A percentile compares a stretch with the other conserved stretches of the same genome.
These are phyloP conservation scores for Agaricales sp. DNA, from an alignment of 1,284 basidiomycete genomes.

Conservation along the genomic window DNA sequence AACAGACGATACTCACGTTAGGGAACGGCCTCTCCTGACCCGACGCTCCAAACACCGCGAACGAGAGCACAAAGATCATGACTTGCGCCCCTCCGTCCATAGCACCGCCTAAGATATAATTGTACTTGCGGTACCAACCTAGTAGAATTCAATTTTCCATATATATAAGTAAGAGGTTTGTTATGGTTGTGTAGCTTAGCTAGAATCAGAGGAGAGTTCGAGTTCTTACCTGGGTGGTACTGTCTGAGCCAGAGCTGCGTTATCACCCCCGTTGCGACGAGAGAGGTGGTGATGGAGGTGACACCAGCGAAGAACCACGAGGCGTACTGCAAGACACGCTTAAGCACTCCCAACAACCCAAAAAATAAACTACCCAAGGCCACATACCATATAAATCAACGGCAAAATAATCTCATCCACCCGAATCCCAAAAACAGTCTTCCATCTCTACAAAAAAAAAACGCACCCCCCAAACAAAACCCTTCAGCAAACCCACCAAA, in stretches of 20 bases:
- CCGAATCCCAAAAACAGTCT: slow-evolving; percentile 36
- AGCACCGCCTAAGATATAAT: slow-evolving; percentile 58
- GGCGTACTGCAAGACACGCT: slow-evolving; percentile 25
- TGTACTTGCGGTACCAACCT: slow-evolving; percentile 49
- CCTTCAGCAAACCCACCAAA: not conserved
- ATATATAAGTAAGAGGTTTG: no score
- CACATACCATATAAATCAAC: slow-evolving; percentile 38
- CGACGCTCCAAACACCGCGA: slow-evolving; percentile 58
- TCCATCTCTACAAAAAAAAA: slow-evolving; percentile 29
- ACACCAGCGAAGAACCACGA: slow-evolving; percentile 35
- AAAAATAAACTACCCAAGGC: not conserved
- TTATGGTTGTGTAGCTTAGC: not conserved
- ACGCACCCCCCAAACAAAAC: not conserved
- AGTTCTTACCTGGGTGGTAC: slow-evolving; percentile 38
- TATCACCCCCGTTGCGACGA: slow-evolving; percentile 42
- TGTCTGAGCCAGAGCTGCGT: slow-evolving; percentile 51
- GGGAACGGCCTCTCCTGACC: slow-evolving; percentile 44
- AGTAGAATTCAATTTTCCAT: no score
- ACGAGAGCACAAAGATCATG: slow-evolving; percentile 58
- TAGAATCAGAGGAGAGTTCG: not conserved
- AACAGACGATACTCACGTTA: slow-evolving; percentile 24
- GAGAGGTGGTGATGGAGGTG: slow-evolving; percentile 39
- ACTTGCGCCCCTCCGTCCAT: slow-evolving; percentile 61
- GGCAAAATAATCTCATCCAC: slow-evolving; percentile 41
- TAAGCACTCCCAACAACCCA: no score